These are phyloP conservation scores for Penicillium cinerascens DNA, from an alignment of 495 filamentous ascomycete species.

Conservation along the genomic window DNA sequence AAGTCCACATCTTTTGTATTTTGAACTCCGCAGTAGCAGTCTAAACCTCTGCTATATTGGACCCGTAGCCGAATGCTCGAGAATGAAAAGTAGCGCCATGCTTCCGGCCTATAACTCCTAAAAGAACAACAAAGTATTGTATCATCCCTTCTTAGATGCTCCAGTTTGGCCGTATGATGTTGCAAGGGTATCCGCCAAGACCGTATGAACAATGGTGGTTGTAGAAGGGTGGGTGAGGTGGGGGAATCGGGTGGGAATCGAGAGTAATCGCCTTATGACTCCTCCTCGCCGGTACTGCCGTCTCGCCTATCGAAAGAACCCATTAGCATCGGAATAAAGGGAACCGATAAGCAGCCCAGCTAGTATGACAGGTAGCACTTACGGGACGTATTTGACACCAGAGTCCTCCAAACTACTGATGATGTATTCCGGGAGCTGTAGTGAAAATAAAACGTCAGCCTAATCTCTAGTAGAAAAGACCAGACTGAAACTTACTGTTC, in stretches of 20 bases:
- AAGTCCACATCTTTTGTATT: background rate
- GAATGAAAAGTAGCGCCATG: slow-evolving; percentile 18
- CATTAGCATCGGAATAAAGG: slow-evolving; percentile 1
- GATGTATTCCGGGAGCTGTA: slow-evolving; percentile 63
- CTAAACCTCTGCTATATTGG: slow-evolving; percentile 8
- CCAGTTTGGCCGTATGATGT: slow-evolving; percentile 1
- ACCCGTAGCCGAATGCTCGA: slow-evolving; percentile 13
- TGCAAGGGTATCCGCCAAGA: slow-evolving; percentile 13
- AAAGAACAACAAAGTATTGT: slow-evolving; percentile 11
- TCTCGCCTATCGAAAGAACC: slow-evolving; percentile 35
- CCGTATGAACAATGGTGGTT: slow-evolving; percentile 5
- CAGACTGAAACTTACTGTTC: slow-evolving; percentile 49
- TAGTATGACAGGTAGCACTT: slow-evolving; percentile 12
- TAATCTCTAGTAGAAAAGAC: background rate
- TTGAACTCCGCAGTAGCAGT: slow-evolving; percentile 3
- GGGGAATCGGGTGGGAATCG: background rate
- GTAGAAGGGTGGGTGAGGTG: background rate
- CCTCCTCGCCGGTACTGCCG: slow-evolving; percentile 51
- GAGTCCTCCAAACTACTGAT: slow-evolving; percentile 63
- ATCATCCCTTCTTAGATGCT: background rate
- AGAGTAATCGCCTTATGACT: slow-evolving; percentile 22
- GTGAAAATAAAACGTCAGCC: background rate
- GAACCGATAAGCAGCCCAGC: slow-evolving; percentile 10
- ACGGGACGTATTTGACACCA: slow-evolving; percentile 67
- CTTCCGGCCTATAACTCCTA: slow-evolving; percentile 25